Base-by-base conservation (phyloP, 495 filamentous ascomycete species). In the Mytilinidion resinicola region DNA sequence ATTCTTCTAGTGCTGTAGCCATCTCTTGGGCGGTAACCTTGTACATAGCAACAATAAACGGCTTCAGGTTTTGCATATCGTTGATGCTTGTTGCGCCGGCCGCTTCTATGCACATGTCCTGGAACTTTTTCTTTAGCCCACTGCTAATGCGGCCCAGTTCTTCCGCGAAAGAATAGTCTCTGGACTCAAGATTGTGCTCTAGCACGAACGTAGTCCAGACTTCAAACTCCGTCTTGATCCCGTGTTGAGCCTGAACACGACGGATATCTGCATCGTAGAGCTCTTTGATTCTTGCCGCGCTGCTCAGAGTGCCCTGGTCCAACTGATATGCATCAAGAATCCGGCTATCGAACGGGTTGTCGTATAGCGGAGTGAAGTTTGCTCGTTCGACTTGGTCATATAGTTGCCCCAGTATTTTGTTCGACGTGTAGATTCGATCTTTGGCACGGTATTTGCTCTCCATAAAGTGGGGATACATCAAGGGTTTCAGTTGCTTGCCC, bases 151-250 rank as follows among this genome's bases (percentile, higher is more conserved):
- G 71, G 0, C 84, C 88, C 17, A 96, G 80, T 15, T 85, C 85
- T 68, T 97, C 91, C 39, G 90, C 85, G 54, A 93, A 80, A 59
- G 90, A 95, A 73, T 95, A 97, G 56, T 91, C 87, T 10, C 80
- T 79, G 25, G 76, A 78, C 17, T 82, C 77, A 4, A 77, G 75
- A 9, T 84, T 83, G 63, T 88, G 88, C 9, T 77, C 76, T 39
- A 97, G 74, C 3, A 91, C 82, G 66, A 96, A 97, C 1, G 85
- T 83, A 0, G 90, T 86, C 83, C 83, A 96, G 2, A 92, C 78
- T 70, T 99, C 95, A 52, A 96, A 96, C 65, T 99, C 93, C 11
- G 88, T 96, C 12, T 73, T 73, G 51, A 97, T 89, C 35, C 85
- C 89, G 60, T 90, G 84, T 63, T 96, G 90, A 0, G 86, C 85